Evolutionary conservation across 2,329 filamentous ascomycete species (phyloP).

Genomic region (Ophiostoma sp.): DNA sequence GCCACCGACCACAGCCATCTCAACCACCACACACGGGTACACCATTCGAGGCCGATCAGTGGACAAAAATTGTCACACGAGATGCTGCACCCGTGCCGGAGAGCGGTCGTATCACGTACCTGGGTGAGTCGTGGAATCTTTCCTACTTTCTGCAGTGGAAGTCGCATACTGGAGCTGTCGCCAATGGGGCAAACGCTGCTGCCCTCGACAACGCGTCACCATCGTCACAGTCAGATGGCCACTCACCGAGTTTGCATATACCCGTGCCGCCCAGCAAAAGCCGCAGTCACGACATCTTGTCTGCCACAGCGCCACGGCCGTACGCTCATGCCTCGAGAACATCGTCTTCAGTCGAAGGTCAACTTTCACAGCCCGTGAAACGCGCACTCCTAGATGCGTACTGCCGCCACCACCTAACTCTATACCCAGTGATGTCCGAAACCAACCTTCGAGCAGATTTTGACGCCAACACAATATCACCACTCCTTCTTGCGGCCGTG

Average conservation of each 20-base stretch:
- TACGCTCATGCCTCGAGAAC: background rate
- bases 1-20: background rate
- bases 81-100: background rate
- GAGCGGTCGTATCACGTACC: background rate
- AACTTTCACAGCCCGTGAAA: background rate
- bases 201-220: background rate
- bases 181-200: background rate
- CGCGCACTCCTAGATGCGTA: background rate
- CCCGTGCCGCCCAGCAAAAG: background rate
- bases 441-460: background rate
- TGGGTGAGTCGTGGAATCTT: conserved; percentile 12
- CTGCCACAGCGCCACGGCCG: background rate
- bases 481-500: background rate
- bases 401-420: background rate
- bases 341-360: background rate
- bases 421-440: background rate
- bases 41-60: conserved; percentile 8
- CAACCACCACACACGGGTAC: background rate
- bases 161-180: background rate
- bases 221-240: background rate
- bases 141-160: conserved; percentile 15
- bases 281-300: background rate
- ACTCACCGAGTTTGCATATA: conserved; percentile 1
- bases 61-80: conserved; percentile 4
- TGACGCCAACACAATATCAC: background rate